Percentiles rank a stretch among this genome's conserved stretches.
Conservation (phyloP, 139 green algal genomes). For the Nannochloris sp. region DNA sequence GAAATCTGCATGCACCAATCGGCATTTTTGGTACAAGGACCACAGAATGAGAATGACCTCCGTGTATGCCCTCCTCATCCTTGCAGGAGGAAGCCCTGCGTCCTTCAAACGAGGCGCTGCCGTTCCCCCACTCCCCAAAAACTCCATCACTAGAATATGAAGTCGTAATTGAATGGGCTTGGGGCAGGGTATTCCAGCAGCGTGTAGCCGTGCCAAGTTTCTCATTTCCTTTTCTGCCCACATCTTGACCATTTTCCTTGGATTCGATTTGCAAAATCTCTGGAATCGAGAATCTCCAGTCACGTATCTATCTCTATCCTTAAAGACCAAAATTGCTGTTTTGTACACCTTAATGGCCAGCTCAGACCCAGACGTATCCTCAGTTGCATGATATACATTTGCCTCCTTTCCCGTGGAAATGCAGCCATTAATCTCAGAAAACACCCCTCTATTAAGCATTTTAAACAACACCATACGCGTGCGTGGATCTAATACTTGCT, state of each 20-base stretch:
- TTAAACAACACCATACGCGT: constrained; percentile 96
- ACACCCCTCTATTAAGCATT: constrained; percentile 82
- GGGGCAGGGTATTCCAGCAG: constrained; percentile 71
- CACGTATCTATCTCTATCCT: constrained; percentile 91
- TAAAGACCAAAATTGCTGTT: constrained; percentile 97
- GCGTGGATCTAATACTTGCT: constrained; percentile 80
- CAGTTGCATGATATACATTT: constrained; percentile 91
- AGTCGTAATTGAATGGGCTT: constrained; percentile 75
- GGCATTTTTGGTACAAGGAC: constrained; percentile 79
- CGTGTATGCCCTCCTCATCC: constrained; percentile 55
- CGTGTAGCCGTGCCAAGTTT: constrained; percentile 74
- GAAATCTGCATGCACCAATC: constrained; percentile 93
- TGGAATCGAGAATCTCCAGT: constrained; percentile 91
- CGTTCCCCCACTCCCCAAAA: constrained; percentile 71
- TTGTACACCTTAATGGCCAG: constrained; percentile 99
- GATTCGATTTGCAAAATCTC: constrained; percentile 91
- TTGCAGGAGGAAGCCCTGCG: constrained; percentile 54
- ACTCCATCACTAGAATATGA: constrained; percentile 94
- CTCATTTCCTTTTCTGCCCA: constrained; percentile 99
- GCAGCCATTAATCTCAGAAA: constrained; percentile 85
- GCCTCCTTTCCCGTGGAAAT: constrained; percentile 97
- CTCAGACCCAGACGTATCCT: constrained; percentile 26
- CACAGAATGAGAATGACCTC: constrained; percentile 69
- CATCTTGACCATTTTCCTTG: constrained; percentile 96
- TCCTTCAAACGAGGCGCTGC: constrained; percentile 89